Evolutionary conservation across 2,329 filamentous ascomycete genomes (phyloP).

Genomic region (Diplodia mutila): DNA sequence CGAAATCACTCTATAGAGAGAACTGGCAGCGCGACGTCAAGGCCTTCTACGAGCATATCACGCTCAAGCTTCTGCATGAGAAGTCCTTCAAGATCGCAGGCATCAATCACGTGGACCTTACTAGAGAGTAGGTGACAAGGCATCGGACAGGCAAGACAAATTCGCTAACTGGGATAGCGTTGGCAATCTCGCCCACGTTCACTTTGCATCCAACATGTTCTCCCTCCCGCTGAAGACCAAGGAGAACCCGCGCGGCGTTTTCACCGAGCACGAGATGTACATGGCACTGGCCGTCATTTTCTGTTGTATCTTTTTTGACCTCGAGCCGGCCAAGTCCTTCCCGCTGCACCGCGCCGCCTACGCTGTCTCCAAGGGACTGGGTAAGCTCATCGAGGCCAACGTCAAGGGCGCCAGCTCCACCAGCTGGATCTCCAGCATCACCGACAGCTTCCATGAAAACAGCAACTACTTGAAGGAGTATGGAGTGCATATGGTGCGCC

Average conservation of each 20-base stretch:
- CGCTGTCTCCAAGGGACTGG: slow-evolving; percentile 62
- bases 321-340: slow-evolving; percentile 69
- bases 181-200: slow-evolving; percentile 59
- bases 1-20: slow-evolving; percentile 60
- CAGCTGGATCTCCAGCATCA: slow-evolving; percentile 59
- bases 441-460: slow-evolving; percentile 54
- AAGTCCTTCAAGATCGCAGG: slow-evolving; percentile 66
- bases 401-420: slow-evolving; percentile 64
- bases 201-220: slow-evolving; percentile 60
- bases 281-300: slow-evolving; percentile 68
- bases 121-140: slow-evolving; percentile 49
- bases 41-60: slow-evolving; percentile 68
- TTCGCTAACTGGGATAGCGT: slow-evolving; percentile 34
- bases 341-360: slow-evolving; percentile 63
- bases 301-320: slow-evolving; percentile 66
- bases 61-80: slow-evolving; percentile 61
- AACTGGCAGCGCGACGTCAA: slow-evolving; percentile 67
- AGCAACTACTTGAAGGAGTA: slow-evolving; percentile 61
- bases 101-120: slow-evolving; percentile 67
- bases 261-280: slow-evolving; percentile 62
- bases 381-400: slow-evolving; percentile 64
- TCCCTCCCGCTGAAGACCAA: slow-evolving; percentile 60
- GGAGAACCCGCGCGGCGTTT: slow-evolving; percentile 55
- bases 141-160: not conserved
- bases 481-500: slow-evolving; percentile 67